Evolutionary conservation across 371 early-diverging fungal species (phyloP).

Genomic region (Lichtheimia corymbifera): DNA sequence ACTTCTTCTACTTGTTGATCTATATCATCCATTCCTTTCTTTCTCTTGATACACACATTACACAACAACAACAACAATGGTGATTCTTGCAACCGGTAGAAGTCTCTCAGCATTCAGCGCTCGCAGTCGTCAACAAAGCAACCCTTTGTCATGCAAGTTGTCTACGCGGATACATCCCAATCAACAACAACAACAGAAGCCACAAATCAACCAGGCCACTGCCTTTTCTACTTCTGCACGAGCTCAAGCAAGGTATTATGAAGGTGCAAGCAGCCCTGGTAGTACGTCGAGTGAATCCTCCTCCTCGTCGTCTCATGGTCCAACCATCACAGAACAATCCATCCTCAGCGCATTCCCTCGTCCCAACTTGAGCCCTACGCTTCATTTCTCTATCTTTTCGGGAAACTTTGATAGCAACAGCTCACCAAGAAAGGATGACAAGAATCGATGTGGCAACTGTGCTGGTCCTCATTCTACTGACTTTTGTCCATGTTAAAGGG

Average conservation of each 20-base stretch:
- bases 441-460: conserved; percentile 40
- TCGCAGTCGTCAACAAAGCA: conserved; percentile 6
- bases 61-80: conserved; percentile 7
- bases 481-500: conserved; percentile 47
- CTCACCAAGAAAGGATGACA: conserved; percentile 16
- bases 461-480: conserved; percentile 53
- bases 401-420: conserved; percentile 21
- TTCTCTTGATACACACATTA: background rate
- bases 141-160: conserved; percentile 3
- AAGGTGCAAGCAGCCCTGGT: conserved; percentile 3
- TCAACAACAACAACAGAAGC: conserved; percentile 3
- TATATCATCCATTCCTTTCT: conserved; percentile 8
- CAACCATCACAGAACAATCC: conserved; percentile 36
- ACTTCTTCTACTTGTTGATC: background rate
- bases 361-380: conserved; percentile 50
- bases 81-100: conserved; percentile 12
- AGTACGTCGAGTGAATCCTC: background rate
- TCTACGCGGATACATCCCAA: background rate
- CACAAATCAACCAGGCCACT: background rate
- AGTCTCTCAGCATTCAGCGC: conserved; percentile 6
- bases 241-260: background rate
- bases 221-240: conserved; percentile 3
- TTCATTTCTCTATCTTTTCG: conserved; percentile 43
- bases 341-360: conserved; percentile 47
- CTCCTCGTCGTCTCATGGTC: conserved; percentile 1